These are phyloP conservation scores for Hymenoscyphus linearis DNA, from an alignment of 2,329 filamentous ascomycete species.

Conservation along the genomic window DNA sequence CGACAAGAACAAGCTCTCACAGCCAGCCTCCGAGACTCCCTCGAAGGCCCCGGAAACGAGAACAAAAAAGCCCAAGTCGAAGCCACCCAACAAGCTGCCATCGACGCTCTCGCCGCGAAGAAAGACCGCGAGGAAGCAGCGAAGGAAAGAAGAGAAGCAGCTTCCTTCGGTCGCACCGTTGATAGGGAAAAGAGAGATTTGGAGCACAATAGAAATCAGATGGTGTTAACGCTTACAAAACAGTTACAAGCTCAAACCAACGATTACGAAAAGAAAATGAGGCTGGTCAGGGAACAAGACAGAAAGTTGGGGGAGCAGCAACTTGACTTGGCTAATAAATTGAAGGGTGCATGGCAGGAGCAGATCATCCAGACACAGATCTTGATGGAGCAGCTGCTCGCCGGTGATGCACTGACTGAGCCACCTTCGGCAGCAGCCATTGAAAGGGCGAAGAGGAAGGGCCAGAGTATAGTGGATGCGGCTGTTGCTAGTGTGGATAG, in stretches of 20 bases:
- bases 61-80: neutral
- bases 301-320: neutral
- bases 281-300: neutral
- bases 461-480: neutral
- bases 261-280: neutral
- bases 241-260: neutral
- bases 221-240: no score
- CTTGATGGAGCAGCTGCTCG: neutral
- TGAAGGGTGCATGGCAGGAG: slow-evolving; percentile 7
- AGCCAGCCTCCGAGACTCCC: neutral
- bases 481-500: no score
- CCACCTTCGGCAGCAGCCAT: neutral
- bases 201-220: neutral
- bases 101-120: neutral
- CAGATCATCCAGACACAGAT: slow-evolving; percentile 16
- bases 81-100: neutral
- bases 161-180: no score
- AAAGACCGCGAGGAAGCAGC: neutral
- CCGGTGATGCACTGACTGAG: neutral
- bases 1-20: neutral
- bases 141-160: neutral
- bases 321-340: slow-evolving; percentile 5
- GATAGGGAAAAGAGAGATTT: neutral
- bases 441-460: neutral
- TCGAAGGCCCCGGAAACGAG: neutral